Conservation (phyloP, 2,329 filamentous ascomycete species). For the Calycina herbarum region DNA sequence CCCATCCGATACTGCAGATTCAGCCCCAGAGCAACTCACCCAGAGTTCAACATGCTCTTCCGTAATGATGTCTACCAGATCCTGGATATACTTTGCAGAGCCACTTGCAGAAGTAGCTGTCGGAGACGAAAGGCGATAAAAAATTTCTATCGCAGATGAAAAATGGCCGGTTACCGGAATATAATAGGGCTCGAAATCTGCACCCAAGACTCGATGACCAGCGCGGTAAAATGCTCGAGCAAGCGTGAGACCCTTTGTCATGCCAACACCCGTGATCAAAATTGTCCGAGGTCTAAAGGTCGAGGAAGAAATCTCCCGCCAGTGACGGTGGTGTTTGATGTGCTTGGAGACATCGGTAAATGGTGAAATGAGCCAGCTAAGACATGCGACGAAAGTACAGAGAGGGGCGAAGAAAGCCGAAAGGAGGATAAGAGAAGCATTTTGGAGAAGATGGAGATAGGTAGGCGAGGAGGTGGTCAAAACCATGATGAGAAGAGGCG, state of each 20-base stretch:
- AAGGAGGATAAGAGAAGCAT: constrained; percentile 44
- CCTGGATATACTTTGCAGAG: constrained; percentile 12
- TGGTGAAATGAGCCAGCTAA: constrained; percentile 15
- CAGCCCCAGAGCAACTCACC: constrained; percentile 65
- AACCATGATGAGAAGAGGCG: constrained; percentile 15
- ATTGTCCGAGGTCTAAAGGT: constrained; percentile 47
- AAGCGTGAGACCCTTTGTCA: constrained; percentile 67
- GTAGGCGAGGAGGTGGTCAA: constrained; percentile 23
- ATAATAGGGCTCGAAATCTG: constrained; percentile 54
- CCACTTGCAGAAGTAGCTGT: not conserved
- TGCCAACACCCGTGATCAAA: constrained; percentile 72
- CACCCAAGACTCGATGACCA: constrained; percentile 70
- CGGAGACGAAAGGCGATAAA: constrained; percentile 14
- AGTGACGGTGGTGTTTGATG: constrained; percentile 18
- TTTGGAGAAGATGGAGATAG: constrained; percentile 46
- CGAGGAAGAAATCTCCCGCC: constrained; percentile 27
- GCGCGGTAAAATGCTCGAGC: constrained; percentile 64
- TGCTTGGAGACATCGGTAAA: constrained; percentile 14
- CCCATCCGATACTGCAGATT: constrained; percentile 65
- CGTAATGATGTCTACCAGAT: constrained; percentile 7
- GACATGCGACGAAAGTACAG: constrained; percentile 23
- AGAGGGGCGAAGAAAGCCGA: constrained; percentile 26
- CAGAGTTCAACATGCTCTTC: constrained; percentile 16
- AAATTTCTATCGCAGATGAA: constrained; percentile 23
- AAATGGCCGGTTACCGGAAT: constrained; percentile 29